A percentile compares a stretch with the other conserved stretches of the same genome.
Evolutionary conservation across 2,329 filamentous ascomycete genomes (phyloP).

Genomic region (Xylaria sp.): DNA sequence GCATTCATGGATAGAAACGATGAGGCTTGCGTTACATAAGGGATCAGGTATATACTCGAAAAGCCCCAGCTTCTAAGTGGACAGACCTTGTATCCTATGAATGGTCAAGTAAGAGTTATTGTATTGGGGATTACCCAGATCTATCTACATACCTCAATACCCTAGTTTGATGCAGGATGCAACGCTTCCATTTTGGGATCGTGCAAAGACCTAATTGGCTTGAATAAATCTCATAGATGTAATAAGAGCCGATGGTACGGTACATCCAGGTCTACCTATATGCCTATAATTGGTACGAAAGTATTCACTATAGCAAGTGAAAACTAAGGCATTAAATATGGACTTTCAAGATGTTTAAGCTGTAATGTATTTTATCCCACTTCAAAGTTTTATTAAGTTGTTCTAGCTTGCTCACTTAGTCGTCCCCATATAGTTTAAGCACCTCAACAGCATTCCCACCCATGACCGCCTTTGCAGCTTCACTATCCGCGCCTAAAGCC

Average conservation of each 20-base stretch:
- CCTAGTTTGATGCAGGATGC: background rate
- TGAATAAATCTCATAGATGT: background rate
- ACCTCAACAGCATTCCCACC: constrained; percentile 48
- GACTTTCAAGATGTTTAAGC: background rate
- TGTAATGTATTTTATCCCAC: background rate
- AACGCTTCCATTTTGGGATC: background rate
- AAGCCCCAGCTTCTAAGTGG: too few species aligned
- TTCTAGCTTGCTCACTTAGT: background rate
- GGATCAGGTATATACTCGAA: too few species aligned
- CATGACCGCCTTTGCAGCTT: constrained; percentile 47
- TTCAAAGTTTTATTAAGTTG: background rate
- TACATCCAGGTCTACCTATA: background rate
- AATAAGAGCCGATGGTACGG: background rate
- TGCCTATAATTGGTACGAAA: background rate
- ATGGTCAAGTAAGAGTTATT: too few species aligned
- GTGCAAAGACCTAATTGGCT: background rate
- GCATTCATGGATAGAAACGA: too few species aligned
- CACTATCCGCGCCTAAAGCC: constrained; percentile 45
- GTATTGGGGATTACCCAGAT: too few species aligned
- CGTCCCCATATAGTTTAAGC: constrained; percentile 44
- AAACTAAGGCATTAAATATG: background rate
- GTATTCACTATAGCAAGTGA: too few species aligned
- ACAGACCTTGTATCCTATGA: too few species aligned
- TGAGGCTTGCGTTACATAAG: too few species aligned
- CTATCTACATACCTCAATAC: too few species aligned